A percentile compares a stretch with the other conserved stretches of the same genome.
Conservation (phyloP, 768 basidiomycete species). For the Phanerodontia chrysosporium region DNA sequence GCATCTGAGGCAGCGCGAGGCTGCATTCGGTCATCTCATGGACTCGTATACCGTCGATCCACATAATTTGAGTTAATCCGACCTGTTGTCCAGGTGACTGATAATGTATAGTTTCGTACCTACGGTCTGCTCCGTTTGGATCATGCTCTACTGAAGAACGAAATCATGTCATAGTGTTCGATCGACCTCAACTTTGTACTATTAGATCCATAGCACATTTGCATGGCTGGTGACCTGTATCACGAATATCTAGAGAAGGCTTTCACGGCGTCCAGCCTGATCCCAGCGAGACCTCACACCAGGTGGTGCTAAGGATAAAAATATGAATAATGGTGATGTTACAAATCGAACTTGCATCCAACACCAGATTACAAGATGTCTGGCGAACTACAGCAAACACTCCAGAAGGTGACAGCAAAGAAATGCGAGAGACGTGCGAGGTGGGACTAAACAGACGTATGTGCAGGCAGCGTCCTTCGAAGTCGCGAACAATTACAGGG, state of each 20-base stretch:
- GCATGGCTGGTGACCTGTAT: background rate
- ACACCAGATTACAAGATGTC: background rate
- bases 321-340: background rate
- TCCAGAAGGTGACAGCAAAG: background rate
- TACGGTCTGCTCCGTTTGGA: background rate
- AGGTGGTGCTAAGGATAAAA: background rate
- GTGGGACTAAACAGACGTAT: background rate
- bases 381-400: background rate
- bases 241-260: background rate
- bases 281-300: too few species aligned
- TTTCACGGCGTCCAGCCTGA: too few species aligned
- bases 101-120: background rate
- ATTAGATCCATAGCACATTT: background rate
- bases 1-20: background rate
- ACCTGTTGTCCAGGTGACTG: slow-evolving; percentile 11
- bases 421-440: background rate
- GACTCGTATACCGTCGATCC: slow-evolving; percentile 12
- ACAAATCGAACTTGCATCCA: background rate
- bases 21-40: background rate
- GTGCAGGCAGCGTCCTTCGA: background rate
- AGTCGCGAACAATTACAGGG: background rate
- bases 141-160: background rate
- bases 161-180: background rate
- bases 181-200: background rate
- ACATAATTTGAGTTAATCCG: slow-evolving; percentile 7